Evolutionary conservation across 2,329 filamentous ascomycete species (phyloP).

Genomic region (Xylaria sp.): DNA sequence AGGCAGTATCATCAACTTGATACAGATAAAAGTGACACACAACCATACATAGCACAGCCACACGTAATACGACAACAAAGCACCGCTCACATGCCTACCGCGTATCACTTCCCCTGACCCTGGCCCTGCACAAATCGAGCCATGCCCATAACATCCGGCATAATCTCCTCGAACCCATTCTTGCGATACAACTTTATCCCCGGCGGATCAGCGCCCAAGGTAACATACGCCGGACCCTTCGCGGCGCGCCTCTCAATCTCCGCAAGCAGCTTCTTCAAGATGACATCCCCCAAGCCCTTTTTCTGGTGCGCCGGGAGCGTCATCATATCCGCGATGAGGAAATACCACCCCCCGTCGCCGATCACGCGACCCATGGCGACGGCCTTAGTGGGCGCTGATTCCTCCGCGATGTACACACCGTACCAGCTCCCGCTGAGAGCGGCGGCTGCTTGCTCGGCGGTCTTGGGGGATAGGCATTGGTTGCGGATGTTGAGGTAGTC

Average conservation of each 20-base stretch:
- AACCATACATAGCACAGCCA: not conserved
- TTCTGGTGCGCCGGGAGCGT: conserved; percentile 56
- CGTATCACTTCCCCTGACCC: conserved; percentile 1
- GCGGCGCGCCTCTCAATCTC: conserved; percentile 49
- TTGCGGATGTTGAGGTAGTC: conserved; percentile 20
- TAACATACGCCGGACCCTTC: conserved; percentile 48
- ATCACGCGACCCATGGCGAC: conserved; percentile 58
- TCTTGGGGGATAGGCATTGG: conserved; percentile 37
- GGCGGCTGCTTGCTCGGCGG: conserved; percentile 44
- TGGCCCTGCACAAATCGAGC: conserved; percentile 1
- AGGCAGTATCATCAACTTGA: too few relatives aligned
- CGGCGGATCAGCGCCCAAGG: conserved; percentile 51
- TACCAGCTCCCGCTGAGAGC: conserved; percentile 49
- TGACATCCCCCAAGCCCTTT: conserved; percentile 51
- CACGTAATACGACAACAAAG: too few relatives aligned
- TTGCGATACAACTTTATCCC: conserved; percentile 51
- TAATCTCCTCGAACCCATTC: conserved; percentile 53
- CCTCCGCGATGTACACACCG: conserved; percentile 47
- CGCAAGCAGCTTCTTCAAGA: conserved; percentile 50
- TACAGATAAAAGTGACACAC: too few relatives aligned
- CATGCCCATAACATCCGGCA: conserved; percentile 45
- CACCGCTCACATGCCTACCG: not conserved
- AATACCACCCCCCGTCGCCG: conserved; percentile 58
- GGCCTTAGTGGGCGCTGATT: conserved; percentile 23
- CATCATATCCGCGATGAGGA: conserved; percentile 56